These are phyloP conservation scores for Chrysanthemum lavandulifolium DNA, from an alignment of 129 eudicot species.

Conservation along the genomic window DNA sequence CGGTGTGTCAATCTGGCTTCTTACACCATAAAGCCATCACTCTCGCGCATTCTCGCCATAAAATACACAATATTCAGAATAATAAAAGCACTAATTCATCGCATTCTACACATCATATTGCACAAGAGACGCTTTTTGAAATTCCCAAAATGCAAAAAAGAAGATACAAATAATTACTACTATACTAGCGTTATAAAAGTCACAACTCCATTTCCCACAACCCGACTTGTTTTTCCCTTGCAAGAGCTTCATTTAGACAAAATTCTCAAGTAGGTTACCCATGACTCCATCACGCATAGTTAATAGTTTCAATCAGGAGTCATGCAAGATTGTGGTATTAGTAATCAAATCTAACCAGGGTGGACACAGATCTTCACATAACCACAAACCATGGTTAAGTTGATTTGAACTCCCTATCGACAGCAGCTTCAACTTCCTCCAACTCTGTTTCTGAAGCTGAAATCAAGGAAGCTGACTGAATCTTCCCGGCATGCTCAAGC, in stretches of 20 bases:
- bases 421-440: constrained; percentile 43
- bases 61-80: neutral
- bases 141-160: neutral
- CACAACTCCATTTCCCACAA: neutral
- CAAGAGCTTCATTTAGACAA: neutral
- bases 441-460: constrained; percentile 63
- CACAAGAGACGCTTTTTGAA: neutral
- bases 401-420: constrained; percentile 12
- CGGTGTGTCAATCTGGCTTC: too few species aligned
- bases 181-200: neutral
- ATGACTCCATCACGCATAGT: neutral
- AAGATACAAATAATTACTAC: neutral
- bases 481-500: constrained; percentile 89
- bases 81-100: too few species aligned
- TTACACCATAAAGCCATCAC: neutral
- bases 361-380: neutral
- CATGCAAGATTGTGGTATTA: neutral
- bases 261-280: constrained; percentile 1
- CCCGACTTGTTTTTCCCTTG: neutral
- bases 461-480: constrained; percentile 88
- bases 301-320: neutral
- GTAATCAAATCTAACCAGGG: constrained; percentile 11
- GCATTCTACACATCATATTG: constrained; percentile 10
- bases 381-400: constrained; percentile 9
- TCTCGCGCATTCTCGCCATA: neutral